Percentiles rank a stretch among this genome's conserved stretches.
These are phyloP conservation scores for Obba rivulosa DNA, from an alignment of 768 basidiomycete genomes.

Conservation along the genomic window DNA sequence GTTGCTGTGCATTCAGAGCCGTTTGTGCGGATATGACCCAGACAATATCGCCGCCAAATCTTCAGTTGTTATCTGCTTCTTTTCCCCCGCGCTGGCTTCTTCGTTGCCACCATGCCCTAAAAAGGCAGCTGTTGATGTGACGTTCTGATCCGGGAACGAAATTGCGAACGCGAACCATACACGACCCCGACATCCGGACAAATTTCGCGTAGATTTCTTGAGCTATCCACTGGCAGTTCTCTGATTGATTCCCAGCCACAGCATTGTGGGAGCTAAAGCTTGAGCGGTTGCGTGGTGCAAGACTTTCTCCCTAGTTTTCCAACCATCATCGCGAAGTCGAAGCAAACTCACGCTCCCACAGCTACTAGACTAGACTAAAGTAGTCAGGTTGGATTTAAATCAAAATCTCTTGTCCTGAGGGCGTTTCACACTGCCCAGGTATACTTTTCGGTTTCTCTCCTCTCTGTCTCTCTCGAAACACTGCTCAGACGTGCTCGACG, in stretches of 20 bases:
- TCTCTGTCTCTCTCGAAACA: slow-evolving; percentile 1
- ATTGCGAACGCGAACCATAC: background rate
- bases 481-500: background rate
- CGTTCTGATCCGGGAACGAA: background rate
- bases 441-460: slow-evolving; percentile 4
- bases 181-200: background rate
- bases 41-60: background rate
- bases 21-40: background rate
- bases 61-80: background rate
- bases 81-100: background rate
- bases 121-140: background rate
- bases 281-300: too few relatives aligned
- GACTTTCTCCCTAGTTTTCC: too few relatives aligned
- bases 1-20: too few relatives aligned
- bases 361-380: slow-evolving; percentile 10
- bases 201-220: too few relatives aligned
- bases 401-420: slow-evolving; percentile 12
- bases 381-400: slow-evolving; percentile 3
- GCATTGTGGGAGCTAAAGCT: too few relatives aligned
- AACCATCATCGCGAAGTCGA: too few relatives aligned
- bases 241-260: too few relatives aligned
- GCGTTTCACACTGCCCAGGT: slow-evolving; percentile 11
- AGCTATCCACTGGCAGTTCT: too few relatives aligned
- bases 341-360: slow-evolving; percentile 9
- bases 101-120: background rate